Evolutionary conservation across 352 stramenopile genomes (phyloP), one percentile per base, ranked within the genome.

Genomic region (Phytopythium ostracodes): DNA sequence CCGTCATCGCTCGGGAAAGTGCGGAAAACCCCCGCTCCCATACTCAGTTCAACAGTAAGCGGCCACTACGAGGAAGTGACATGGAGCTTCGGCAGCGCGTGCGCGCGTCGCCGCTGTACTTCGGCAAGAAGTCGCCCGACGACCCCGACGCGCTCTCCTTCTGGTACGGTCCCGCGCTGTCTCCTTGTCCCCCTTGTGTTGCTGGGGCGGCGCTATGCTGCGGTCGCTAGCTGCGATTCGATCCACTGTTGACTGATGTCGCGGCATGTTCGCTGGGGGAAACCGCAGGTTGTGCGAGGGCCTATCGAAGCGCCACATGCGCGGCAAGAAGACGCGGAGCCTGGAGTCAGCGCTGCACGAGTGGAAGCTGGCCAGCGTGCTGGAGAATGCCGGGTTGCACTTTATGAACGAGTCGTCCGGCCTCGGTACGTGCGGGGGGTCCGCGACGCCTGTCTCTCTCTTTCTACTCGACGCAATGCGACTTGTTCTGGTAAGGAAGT

Each of bases 371-470:
- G 25, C 70, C 25, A 52, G 70, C 25, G 68, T 73, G 36, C 50
- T 84, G 43, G 55, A 81, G 47, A 66, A 75, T 47, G 47, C 60
- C 4, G 64, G 84, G 8, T 8, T 87, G 55, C 76, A 87, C 49
- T 90, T 89, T 35, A 76, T 93, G 61, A 93, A 93, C 63, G 84
- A 93, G 59, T 85, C 84, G 7, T 87, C 84, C 43, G 84, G 84
- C 1, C 62, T 81, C 18, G 72, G 72, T 78, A 47, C 20, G 62
- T 43, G 25, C 6, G 49, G 6, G 49, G 6, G 20, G 2, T 33
- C 11, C 22, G 25, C 33, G 33, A 38, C 33, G 14, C 33, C 14
- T 38, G 33, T 5, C 33, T 10, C 31, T 36, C 31, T 10, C 33
- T 38, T 14, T 11, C 29, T 33, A 33, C 29, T 33, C 29, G 29